Evolutionary conservation across 2,329 filamentous ascomycete species (phyloP).

Genomic region (Aureobasidium pullulans): DNA sequence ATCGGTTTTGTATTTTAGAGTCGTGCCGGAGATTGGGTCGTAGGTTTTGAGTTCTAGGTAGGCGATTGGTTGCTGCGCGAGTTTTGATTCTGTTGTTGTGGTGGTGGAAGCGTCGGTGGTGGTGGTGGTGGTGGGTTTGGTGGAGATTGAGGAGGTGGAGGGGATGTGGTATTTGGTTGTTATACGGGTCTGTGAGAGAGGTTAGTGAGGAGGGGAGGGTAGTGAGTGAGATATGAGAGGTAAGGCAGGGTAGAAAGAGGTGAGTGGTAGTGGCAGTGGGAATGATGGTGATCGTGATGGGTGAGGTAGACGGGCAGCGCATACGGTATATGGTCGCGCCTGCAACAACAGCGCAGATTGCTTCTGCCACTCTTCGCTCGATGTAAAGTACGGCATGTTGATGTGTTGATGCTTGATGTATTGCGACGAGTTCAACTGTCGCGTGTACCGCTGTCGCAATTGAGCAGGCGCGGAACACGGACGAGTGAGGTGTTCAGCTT

Average conservation of each 20-base stretch:
- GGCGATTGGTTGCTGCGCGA: conserved; percentile 47
- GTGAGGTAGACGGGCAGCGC: conserved; percentile 24
- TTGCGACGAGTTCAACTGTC: neutral
- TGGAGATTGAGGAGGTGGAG: conserved; percentile 23
- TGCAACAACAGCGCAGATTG: conserved; percentile 80
- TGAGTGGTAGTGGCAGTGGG: neutral
- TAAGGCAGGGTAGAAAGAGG: neutral
- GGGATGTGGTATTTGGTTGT: conserved; percentile 82
- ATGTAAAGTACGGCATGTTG: conserved; percentile 69
- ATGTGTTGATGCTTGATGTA: neutral
- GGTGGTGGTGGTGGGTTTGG: conserved; percentile 16
- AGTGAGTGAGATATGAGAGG: neutral
- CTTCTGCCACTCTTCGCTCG: conserved; percentile 84
- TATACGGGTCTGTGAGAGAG: conserved; percentile 63
- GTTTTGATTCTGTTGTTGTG: conserved; percentile 25
- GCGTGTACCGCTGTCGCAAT: neutral
- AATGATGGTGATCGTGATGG: neutral
- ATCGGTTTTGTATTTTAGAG: conserved; percentile 84
- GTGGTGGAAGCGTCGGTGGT: neutral
- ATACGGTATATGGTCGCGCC: conserved; percentile 76
- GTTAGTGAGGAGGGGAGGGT: neutral
- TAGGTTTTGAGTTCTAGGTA: conserved; percentile 81
- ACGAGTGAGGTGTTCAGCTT: neutral
- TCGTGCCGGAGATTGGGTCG: conserved; percentile 71
- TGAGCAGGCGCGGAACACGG: neutral